Evolutionary conservation across 441 rosid genomes (phyloP).

Genomic region (Capsella rubella): DNA sequence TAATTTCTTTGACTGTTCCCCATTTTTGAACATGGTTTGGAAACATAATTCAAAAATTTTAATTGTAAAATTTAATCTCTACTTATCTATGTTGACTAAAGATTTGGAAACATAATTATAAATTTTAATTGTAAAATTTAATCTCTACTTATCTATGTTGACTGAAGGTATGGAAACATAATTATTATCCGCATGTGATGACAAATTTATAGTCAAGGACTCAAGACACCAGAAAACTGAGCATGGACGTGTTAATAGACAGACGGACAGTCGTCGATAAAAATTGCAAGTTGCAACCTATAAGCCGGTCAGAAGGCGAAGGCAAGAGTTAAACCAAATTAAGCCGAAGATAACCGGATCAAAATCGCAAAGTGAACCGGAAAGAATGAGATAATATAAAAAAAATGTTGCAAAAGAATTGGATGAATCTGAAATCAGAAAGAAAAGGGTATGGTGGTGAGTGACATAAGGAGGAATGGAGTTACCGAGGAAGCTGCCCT

Average conservation of each 20-base stretch:
- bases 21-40: neutral
- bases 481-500: slow-evolving; percentile 40
- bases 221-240: too few relatives aligned
- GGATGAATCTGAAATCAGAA: neutral
- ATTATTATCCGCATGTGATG: too few relatives aligned
- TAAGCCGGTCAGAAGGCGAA: neutral
- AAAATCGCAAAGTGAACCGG: slow-evolving; percentile 2
- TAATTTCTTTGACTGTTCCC: slow-evolving; percentile 1
- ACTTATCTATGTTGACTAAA: neutral
- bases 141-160: too few relatives aligned
- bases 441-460: neutral
- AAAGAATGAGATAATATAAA: slow-evolving; percentile 15
- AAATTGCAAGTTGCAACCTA: neutral
- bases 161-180: too few relatives aligned
- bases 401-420: slow-evolving; percentile 4
- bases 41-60: neutral
- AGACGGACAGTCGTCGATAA: neutral
- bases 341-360: slow-evolving; percentile 1
- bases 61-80: neutral
- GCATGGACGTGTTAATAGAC: too few relatives aligned
- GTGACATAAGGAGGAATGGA: slow-evolving; percentile 23
- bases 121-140: too few relatives aligned
- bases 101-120: neutral
- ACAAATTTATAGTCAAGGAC: too few relatives aligned
- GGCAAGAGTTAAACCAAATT: neutral